Base-by-base conservation (phyloP, 306 rosid species). In the Echinosophora koreensis region DNA sequence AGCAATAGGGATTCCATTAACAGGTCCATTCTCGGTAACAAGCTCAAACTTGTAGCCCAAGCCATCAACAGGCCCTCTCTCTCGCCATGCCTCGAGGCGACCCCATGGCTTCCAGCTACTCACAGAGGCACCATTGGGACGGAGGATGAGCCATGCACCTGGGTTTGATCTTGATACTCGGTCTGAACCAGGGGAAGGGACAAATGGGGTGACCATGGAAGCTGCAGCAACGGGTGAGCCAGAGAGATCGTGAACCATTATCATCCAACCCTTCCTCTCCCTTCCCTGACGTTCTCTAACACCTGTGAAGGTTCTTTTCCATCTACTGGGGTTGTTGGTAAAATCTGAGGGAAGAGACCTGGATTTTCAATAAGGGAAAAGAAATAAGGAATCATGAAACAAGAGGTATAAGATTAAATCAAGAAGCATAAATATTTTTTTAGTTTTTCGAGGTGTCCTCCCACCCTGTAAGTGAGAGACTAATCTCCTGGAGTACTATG, bases 71-170 rank as follows among this genome's bases (percentile, higher is more conserved):
- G 89, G 93, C 9, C 97, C 97, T 49, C 98, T 75, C 44, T 94
- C 98, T 3, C 98, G 83, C 98, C 97, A 92, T 0, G 97, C 98
- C 77, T 94, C 97, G 0, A 94, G 82, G 0, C 97, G 93, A 0
- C 97, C 98, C 98, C 98, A 94, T 2, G 97, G 93, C 82, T 94
- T 90, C 98, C 98, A 94, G 71, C 90, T 86, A 76, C 94, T 87
- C 5, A 90, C 78, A 0, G 90, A 84, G 80, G 87, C 47, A 12
- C 92, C 91, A 3, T 92, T 81, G 2, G 98, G 97, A 1, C 97
- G 89, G n/a, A 94, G 97, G 44, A 92, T 92, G 66, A 94, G 98
- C 98, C 98, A 94, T 0, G 97, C 93, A 3, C 98, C 98, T 0
- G 98, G 97, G 82, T 90, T 94, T 14, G 97, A 92, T 68, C 97